phyloP scores from a whole-genome alignment of 148 eudicot species.

The Vaccinium vitisidaea region DNA sequence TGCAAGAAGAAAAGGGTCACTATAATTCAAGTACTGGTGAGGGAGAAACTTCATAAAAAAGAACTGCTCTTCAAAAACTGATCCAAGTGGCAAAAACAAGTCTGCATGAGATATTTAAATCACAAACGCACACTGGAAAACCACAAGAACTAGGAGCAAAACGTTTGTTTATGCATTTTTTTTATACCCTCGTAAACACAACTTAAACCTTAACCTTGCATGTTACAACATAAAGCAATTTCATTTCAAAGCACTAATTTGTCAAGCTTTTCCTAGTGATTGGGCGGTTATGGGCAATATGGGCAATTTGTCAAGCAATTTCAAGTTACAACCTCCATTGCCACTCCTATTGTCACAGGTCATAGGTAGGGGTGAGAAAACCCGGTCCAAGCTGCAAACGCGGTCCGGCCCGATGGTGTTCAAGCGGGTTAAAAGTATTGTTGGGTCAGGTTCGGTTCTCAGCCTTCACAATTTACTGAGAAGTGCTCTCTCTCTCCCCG shows the following conservation, averaged over 20 bases:
- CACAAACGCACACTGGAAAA: neutral
- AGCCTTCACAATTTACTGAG: no score
- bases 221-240: neutral
- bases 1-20: constrained; percentile 8
- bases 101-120: neutral
- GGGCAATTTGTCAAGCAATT: no score
- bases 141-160: neutral
- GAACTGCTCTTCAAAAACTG: neutral
- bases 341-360: neutral
- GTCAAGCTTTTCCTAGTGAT: neutral
- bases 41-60: neutral
- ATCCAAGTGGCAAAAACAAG: neutral
- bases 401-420: no score
- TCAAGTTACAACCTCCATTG: neutral
- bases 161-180: neutral
- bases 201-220: neutral
- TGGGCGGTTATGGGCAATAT: neutral
- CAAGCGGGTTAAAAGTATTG: no score
- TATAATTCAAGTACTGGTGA: neutral
- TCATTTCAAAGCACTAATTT: neutral
- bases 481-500: no score
- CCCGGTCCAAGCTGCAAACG: no score
- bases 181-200: neutral
- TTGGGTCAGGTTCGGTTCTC: no score
- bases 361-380: no score